phyloP scores from a whole-genome alignment of 495 filamentous ascomycete genomes.

The Rhizodiscina lignyota region DNA sequence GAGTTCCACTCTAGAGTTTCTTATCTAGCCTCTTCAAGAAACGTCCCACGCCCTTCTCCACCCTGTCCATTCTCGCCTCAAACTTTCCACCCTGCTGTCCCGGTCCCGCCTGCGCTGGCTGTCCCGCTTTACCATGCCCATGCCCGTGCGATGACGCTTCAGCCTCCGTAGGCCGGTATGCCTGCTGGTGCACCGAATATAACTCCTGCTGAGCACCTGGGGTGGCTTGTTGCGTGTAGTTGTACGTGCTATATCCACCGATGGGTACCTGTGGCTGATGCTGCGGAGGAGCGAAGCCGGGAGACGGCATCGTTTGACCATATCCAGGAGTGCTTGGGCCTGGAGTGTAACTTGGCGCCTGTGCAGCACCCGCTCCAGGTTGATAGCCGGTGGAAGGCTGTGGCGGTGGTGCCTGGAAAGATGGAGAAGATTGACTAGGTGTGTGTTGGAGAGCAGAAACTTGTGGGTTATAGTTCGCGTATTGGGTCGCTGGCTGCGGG shows the following conservation, averaged over 20 bases:
- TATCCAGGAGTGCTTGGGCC: background rate
- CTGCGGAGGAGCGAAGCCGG: background rate
- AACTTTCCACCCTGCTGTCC: slow-evolving; percentile 35
- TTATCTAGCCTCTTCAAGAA: slow-evolving; percentile 87
- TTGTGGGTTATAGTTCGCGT: too few species aligned
- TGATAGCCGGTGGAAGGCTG: background rate
- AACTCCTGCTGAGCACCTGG: slow-evolving; percentile 21
- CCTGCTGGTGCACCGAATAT: slow-evolving; percentile 57
- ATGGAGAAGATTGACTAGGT: too few species aligned
- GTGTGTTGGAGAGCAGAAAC: too few species aligned
- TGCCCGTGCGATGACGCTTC: slow-evolving; percentile 27
- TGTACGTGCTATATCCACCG: slow-evolving; percentile 9
- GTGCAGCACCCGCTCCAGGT: background rate
- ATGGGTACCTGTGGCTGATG: background rate
- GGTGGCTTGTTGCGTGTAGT: slow-evolving; percentile 14
- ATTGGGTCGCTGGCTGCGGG: too few species aligned
- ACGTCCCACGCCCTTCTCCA: slow-evolving; percentile 65
- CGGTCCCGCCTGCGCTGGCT: slow-evolving; percentile 17
- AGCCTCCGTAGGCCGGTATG: slow-evolving; percentile 58
- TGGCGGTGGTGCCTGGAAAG: too few species aligned
- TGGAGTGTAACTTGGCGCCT: background rate
- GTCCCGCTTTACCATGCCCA: slow-evolving; percentile 18
- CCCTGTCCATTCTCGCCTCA: slow-evolving; percentile 46
- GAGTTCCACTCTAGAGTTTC: slow-evolving; percentile 46
- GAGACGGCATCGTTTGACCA: background rate